Evolutionary conservation across 331 rosid species (phyloP).

Genomic region (Dryas integrifolia): DNA sequence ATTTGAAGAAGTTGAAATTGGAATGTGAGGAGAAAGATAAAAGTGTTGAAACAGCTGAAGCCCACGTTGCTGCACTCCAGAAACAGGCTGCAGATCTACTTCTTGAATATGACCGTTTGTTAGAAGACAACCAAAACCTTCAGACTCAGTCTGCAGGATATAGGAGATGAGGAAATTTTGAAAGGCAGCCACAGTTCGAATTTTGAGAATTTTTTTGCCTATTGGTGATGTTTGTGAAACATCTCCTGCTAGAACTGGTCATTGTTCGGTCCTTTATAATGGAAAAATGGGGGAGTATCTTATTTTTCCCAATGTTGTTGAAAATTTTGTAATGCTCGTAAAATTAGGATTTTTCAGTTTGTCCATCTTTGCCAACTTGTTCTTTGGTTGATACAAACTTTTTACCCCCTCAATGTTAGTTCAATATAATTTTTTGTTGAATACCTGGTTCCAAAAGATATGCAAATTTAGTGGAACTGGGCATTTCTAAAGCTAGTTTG

Average conservation of each 20-base stretch:
- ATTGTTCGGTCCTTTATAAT: conserved; percentile 18
- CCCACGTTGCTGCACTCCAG: conserved; percentile 78
- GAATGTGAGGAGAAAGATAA: conserved; percentile 67
- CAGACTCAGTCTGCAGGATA: conserved; percentile 57
- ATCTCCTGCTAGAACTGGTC: conserved; percentile 14
- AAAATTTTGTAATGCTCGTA: conserved; percentile 10
- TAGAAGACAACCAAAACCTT: conserved; percentile 95
- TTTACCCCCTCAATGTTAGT: not conserved
- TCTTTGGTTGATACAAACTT: not conserved
- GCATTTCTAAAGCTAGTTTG: not conserved
- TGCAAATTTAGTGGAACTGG: not conserved
- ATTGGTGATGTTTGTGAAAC: conserved; percentile 21
- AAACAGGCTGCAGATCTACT: conserved; percentile 89
- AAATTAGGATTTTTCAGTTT: conserved; percentile 5
- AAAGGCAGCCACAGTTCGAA: conserved; percentile 2
- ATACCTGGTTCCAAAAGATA: not conserved
- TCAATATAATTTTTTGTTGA: not conserved
- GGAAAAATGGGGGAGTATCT: not conserved
- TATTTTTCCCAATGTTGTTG: not conserved
- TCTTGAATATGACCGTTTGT: conserved; percentile 73
- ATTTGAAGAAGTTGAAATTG: conserved; percentile 58
- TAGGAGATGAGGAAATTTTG: conserved; percentile 35
- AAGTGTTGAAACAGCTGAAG: conserved; percentile 73
- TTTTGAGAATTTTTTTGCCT: conserved; percentile 26
- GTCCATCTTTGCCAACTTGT: not conserved